A percentile compares a stretch with the other conserved stretches of the same genome.
Evolutionary conservation across 805 yeast species (phyloP).

Genomic region (Sugiyamaella boreocaroliniensis): DNA sequence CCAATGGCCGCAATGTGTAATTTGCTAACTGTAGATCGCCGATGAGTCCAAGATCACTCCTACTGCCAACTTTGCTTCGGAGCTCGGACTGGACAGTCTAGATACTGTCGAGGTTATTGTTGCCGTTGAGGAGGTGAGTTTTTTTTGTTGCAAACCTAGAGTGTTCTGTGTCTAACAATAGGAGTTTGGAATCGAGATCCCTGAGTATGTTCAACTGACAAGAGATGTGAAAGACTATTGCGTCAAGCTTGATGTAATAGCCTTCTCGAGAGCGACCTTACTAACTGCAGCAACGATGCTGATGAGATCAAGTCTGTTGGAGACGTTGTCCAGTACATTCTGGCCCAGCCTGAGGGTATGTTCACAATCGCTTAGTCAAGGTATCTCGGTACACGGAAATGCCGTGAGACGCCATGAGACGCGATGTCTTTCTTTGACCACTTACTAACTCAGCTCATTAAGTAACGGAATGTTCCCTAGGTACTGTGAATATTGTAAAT

Average conservation of each 20-base stretch:
- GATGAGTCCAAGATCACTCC: slow-evolving; percentile 30
- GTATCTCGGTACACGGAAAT: no score
- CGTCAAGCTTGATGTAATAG: no score
- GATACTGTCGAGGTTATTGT: slow-evolving; percentile 91
- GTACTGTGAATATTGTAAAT: neutral
- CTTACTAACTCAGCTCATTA: neutral
- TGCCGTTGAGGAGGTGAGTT: slow-evolving; percentile 66
- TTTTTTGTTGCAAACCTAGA: neutral
- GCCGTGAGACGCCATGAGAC: no score
- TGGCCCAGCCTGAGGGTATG: slow-evolving; percentile 37
- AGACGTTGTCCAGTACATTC: slow-evolving; percentile 78
- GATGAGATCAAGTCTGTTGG: slow-evolving; percentile 85
- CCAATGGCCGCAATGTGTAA: neutral
- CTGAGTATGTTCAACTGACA: slow-evolving; percentile 41
- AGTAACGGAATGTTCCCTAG: neutral
- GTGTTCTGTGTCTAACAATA: neutral
- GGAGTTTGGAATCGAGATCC: slow-evolving; percentile 46
- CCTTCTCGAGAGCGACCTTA: neutral
- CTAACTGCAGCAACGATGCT: slow-evolving; percentile 50
- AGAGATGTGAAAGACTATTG: no score
- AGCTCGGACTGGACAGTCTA: slow-evolving; percentile 77
- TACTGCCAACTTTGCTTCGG: slow-evolving; percentile 38
- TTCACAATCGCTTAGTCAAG: neutral
- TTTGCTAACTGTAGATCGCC: slow-evolving; percentile 4
- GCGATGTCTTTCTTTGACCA: neutral